Evolutionary conservation across 1,139 yeast genomes (phyloP).

Genomic region (Suhomyces ambrosiae): DNA sequence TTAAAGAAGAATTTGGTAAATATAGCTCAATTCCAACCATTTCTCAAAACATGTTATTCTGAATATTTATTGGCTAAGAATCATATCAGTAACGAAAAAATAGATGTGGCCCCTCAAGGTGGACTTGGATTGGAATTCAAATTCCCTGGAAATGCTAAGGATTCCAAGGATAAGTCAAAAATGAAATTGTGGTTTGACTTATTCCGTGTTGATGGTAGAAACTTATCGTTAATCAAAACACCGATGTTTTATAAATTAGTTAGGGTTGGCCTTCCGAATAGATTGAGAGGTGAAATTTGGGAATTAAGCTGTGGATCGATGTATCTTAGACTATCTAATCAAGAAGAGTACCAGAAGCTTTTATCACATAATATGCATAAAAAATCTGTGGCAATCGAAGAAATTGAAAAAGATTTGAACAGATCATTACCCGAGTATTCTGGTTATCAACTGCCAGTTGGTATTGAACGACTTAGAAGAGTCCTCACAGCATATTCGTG

Average conservation of each 20-base stretch:
- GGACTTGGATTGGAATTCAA: constrained; percentile 83
- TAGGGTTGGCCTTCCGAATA: constrained; percentile 89
- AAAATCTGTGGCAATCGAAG: constrained; percentile 84
- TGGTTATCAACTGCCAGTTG: constrained; percentile 86
- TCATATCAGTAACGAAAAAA: constrained; percentile 45
- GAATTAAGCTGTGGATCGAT: constrained; percentile 88
- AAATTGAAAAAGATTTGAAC: constrained; percentile 93
- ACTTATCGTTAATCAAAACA: constrained; percentile 71
- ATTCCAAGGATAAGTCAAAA: constrained; percentile 78
- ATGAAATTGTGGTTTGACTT: constrained; percentile 94
- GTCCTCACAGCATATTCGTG: constrained; percentile 94
- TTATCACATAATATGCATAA: constrained; percentile 63
- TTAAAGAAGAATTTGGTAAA: constrained; percentile 65
- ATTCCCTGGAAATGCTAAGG: constrained; percentile 87
- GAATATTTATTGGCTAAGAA: constrained; percentile 77
- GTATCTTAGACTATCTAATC: constrained; percentile 66
- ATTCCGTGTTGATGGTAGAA: constrained; percentile 80
- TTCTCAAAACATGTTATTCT: constrained; percentile 75
- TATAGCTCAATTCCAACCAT: constrained; percentile 63
- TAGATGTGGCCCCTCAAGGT: constrained; percentile 66
- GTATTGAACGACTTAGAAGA: constrained; percentile 79
- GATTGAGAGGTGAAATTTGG: constrained; percentile 95
- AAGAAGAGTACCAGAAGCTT: constrained; percentile 58
- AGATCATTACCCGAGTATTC: constrained; percentile 95
- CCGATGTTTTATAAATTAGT: constrained; percentile 80